Evolutionary conservation across 306 rosid species (phyloP), one percentile per base, ranked within the genome.

Genomic region (Styphnolobium japonicum): DNA sequence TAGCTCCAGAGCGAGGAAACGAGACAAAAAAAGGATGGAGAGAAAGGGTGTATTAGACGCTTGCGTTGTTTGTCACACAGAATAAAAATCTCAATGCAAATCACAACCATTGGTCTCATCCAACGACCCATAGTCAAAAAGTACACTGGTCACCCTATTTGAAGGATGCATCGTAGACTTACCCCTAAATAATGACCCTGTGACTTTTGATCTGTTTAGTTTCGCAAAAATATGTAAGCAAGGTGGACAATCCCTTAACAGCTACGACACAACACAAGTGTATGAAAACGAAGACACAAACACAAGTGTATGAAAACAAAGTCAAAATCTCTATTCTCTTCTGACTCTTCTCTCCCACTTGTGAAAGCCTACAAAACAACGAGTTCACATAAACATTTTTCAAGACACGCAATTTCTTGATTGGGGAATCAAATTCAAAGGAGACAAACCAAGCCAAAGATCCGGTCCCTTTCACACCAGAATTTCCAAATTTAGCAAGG

Each of bases 401-500:
- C 73, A 61, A 15, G 19, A 49, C 76, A 81, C 48, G 46, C 31
- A 40, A 70, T 48, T 82, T 29, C 22, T 62, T 61, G 61, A 31
- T 75, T 52, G 60, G 21, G 64, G 52, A 14, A 12, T 52, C 48
- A 73, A 73, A 53, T 64, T 67, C 76, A 78, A 55, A 49, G 39
- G 11, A 56, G 11, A 49, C 67, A 61, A 71, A 61, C 16, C 1
- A 76, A 2, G 15, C n/a, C 31, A 72, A 64, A 16, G 12, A 10
- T 55, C 7, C 33, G 53, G 70, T 83, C 42, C 60, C 23, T 57
- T 83, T 67, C 43, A 66, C 72, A 58, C 37, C 56, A 18, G 6
- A 33, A 64, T 34, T 73, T 73, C 80, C 21, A 78, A 34, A 56
- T 78, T 78, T 65, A 27, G 80, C 10, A 56, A 67, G 9, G 29